Evolutionary conservation across 1,139 yeast species (phyloP), one percentile per base, ranked within the genome.

Genomic region (Tardiomyces digboiensis): DNA sequence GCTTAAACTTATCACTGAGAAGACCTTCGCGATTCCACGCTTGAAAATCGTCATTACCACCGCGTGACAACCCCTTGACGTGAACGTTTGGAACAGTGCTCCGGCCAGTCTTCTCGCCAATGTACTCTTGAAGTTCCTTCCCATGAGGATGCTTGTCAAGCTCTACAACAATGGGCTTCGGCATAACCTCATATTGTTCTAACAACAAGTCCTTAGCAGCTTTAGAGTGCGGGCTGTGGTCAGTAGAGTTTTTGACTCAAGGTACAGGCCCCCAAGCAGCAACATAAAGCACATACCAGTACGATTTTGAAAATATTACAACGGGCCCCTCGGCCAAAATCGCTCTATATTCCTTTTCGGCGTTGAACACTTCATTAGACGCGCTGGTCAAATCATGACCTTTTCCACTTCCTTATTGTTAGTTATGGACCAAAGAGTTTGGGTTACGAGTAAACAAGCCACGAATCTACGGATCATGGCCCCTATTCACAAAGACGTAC

Each of bases 71-170:
- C 47, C 94, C 95, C 46, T 74, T 80, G 57, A 91, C 86, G 66
- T 83, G 84, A 51, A 91, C 79, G 64, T 86, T 89, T 49, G 98
- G 98, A 46, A 91, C 97, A 22, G 97, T 87, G 57, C 76, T 73
- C 65, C 93, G 95, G 49, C 96, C 95, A 26, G 95, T 84, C 50
- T 85, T 66, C 56, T 79, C 77, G 42, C 65, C 68, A 54, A 91
- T 72, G 49, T 94, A 91, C 39, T 74, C 81, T 67, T 89, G 97
- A 52, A 89, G 76, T 38, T 77, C 85, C 7, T 62, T 58, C 40
- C 88, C 89, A 49, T 81, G 74, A 41, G 74, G 72, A 60, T 88
- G 94, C 57, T 70, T 72, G 64, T 91, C 97, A 45, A 91, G 72
- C 60, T 91, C 97, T 21, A 89, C 87, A 41, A 85, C 73, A 12